These are phyloP conservation scores for Euclidium syriacum DNA, from an alignment of 345 rosid species.

Conservation along the genomic window DNA sequence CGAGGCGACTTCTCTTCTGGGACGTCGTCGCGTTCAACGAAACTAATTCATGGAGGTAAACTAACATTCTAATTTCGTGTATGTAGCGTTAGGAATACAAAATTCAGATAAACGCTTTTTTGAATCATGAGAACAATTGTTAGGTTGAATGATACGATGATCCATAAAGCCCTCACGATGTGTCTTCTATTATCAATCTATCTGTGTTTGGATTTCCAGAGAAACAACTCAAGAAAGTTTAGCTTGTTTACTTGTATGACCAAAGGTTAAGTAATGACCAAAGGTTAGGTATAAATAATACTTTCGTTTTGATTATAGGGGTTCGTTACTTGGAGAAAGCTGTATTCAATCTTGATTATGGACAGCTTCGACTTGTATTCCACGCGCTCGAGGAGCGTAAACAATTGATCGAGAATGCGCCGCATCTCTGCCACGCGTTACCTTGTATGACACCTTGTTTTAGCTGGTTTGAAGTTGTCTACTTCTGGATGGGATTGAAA, in stretches of 20 bases:
- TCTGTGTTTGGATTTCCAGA: too few species aligned
- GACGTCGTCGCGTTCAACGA: slow-evolving; percentile 92
- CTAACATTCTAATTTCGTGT: not conserved
- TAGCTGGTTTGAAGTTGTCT: slow-evolving; percentile 86
- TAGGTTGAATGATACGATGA: not conserved
- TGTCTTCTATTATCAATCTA: not conserved
- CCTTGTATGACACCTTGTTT: slow-evolving; percentile 99
- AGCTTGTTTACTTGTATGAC: not conserved
- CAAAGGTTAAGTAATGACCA: not conserved
- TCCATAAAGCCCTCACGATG: not conserved
- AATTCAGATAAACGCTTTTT: not conserved
- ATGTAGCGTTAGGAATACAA: not conserved
- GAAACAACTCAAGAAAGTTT: not conserved
- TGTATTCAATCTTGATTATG: slow-evolving; percentile 88
- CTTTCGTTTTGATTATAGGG: slow-evolving; percentile 34
- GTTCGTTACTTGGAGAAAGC: slow-evolving; percentile 99
- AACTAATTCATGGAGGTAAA: slow-evolving; percentile 90
- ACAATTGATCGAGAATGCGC: slow-evolving; percentile 90
- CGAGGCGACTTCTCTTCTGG: slow-evolving; percentile 96
- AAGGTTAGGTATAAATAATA: not conserved
- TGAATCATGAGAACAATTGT: not conserved
- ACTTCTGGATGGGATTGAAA: slow-evolving; percentile 95
- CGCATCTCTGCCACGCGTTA: slow-evolving; percentile 88
- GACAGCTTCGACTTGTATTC: slow-evolving; percentile 86
- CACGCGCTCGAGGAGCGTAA: slow-evolving; percentile 97